Percentiles rank a stretch among this genome's conserved stretches.
Evolutionary conservation across 345 rosid genomes (phyloP).

Genomic region (Populus simonii): DNA sequence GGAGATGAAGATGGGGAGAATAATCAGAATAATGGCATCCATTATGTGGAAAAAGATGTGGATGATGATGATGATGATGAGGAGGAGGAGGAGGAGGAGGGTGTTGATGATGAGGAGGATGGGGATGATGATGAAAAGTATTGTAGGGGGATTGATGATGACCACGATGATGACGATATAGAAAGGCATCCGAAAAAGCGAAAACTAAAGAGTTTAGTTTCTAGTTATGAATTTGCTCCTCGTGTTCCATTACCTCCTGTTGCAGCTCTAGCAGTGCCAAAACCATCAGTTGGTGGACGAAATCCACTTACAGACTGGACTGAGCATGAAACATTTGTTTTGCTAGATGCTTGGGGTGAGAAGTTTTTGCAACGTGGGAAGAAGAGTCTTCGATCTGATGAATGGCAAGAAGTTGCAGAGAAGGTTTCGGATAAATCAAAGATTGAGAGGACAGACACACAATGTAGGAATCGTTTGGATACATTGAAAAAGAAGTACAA

Average conservation of each 20-base stretch:
- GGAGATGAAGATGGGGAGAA: conserved; percentile 43
- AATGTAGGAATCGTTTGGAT: conserved; percentile 84
- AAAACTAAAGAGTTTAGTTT: conserved; percentile 65
- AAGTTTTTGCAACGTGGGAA: conserved; percentile 77
- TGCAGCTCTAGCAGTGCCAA: conserved; percentile 28
- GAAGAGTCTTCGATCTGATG: conserved; percentile 87
- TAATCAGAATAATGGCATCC: conserved; percentile 40
- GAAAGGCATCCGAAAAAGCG: conserved; percentile 67
- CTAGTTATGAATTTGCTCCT: conserved; percentile 82
- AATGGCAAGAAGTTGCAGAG: conserved; percentile 95
- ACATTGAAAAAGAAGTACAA: conserved; percentile 90
- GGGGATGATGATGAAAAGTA: conserved; percentile 35
- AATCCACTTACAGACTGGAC: conserved; percentile 80
- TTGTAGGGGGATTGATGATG: conserved; percentile 1
- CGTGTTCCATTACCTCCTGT: conserved; percentile 46
- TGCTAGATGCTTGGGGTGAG: conserved; percentile 92
- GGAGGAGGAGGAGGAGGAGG: conserved; percentile 36
- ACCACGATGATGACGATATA: conserved; percentile 15
- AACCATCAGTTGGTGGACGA: conserved; percentile 50
- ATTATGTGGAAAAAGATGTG: conserved; percentile 29
- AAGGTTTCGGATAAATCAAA: conserved; percentile 78
- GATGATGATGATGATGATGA: conserved; percentile 35
- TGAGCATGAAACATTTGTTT: conserved; percentile 77
- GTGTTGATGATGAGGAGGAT: conserved; percentile 21
- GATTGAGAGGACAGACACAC: conserved; percentile 73